Conservation (phyloP, 2,329 filamentous ascomycete genomes). For the Pyrenophora teres region DNA sequence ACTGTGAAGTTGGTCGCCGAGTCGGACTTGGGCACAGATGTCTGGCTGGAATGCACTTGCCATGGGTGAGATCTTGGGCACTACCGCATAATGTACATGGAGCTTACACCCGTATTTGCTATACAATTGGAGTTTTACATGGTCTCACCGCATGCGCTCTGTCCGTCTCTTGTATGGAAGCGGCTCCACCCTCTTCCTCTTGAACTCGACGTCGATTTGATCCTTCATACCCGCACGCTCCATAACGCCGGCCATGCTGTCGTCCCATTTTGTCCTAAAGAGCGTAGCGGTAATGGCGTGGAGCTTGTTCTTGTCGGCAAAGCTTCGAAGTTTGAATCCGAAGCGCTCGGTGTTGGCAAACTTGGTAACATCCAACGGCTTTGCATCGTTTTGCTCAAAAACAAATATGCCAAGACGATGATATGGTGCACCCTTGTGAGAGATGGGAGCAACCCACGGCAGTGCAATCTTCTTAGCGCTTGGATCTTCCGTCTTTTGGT, state of each 20-base stretch:
- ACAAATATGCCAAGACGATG: conserved; percentile 86
- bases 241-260: conserved; percentile 87
- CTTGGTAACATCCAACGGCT: conserved; percentile 54
- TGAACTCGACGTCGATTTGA: conserved; percentile 77
- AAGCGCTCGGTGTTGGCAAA: conserved; percentile 76
- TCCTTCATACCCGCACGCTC: conserved; percentile 73
- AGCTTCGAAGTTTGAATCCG: conserved; percentile 74
- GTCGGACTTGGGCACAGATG: too few relatives aligned
- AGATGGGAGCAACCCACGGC: conserved; percentile 83
- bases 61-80: background rate
- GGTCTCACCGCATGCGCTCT: conserved; percentile 51
- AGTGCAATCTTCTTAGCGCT: conserved; percentile 64
- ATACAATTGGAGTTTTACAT: conserved; percentile 2
- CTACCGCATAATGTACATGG: conserved; percentile 10
- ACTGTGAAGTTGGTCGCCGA: too few relatives aligned
- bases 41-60: too few relatives aligned
- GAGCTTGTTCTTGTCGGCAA: conserved; percentile 71
- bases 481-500: conserved; percentile 54
- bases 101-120: conserved; percentile 12
- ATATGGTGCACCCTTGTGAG: conserved; percentile 88
- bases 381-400: conserved; percentile 73
- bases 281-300: conserved; percentile 80
- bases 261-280: conserved; percentile 90
- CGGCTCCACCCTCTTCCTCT: conserved; percentile 74
- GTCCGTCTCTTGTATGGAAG: conserved; percentile 66